A percentile compares a stretch with the other conserved stretches of the same genome.
These are phyloP conservation scores for Cupressus sempervirens DNA, from an alignment of 75 land plant genomes.

Conservation along the genomic window DNA sequence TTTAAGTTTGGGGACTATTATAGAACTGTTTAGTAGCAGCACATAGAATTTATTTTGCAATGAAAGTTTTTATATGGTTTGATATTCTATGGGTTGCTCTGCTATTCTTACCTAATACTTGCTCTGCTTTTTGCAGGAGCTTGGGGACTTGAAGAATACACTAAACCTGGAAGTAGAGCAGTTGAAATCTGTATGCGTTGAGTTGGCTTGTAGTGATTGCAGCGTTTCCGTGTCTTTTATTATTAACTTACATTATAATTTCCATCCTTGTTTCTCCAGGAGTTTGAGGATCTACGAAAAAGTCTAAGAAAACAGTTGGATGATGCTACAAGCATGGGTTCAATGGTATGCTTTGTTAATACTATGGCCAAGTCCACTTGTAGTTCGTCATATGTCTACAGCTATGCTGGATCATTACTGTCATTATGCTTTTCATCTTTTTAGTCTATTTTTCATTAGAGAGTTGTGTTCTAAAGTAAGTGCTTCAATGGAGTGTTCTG, in stretches of 20 bases:
- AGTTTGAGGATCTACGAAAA: background rate
- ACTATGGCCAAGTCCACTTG: background rate
- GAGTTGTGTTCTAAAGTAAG: background rate
- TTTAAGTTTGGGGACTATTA: background rate
- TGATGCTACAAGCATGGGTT: background rate
- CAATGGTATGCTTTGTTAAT: background rate
- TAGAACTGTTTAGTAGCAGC: background rate
- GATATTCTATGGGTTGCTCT: background rate
- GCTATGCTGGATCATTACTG: background rate
- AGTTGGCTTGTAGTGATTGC: background rate
- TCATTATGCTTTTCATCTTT: too few relatives aligned
- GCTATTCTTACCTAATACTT: background rate
- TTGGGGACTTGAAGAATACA: conserved; percentile 26
- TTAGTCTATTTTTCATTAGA: background rate
- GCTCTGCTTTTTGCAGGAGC: conserved; percentile 16
- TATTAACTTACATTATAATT: too few relatives aligned
- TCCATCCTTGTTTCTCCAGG: background rate
- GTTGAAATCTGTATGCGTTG: conserved; percentile 27
- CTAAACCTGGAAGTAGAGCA: conserved; percentile 35
- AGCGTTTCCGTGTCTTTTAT: too few relatives aligned
- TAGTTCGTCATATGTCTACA: background rate
- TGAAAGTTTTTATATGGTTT: too few relatives aligned
- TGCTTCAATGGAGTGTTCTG: background rate
- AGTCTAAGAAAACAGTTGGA: background rate
- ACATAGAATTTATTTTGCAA: background rate